Evolutionary conservation across 1,284 basidiomycete genomes (phyloP).

Genomic region (Agroathelia rolfsii): DNA sequence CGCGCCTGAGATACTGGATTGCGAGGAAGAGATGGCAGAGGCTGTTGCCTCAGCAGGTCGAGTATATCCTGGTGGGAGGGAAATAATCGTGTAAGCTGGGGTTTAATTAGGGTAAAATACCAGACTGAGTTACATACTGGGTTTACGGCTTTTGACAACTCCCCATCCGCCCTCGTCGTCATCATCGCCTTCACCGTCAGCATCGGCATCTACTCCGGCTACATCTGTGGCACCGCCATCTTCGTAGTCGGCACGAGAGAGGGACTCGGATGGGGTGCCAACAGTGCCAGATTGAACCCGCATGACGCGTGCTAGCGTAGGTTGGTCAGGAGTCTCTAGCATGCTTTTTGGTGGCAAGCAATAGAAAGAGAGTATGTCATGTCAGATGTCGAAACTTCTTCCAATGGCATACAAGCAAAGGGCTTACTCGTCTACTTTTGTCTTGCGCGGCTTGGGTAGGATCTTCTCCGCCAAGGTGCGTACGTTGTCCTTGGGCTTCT

Average conservation of each 20-base stretch:
- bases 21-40: conserved; percentile 5
- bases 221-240: conserved; percentile 39
- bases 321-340: conserved; percentile 48
- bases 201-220: conserved; percentile 36
- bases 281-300: conserved; percentile 44
- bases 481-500: conserved; percentile 19
- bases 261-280: conserved; percentile 51
- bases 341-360: conserved; percentile 45
- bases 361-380: background rate
- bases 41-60: conserved; percentile 9
- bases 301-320: conserved; percentile 49
- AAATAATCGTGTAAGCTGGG: conserved; percentile 1
- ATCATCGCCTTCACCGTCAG: conserved; percentile 41
- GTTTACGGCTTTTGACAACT: conserved; percentile 48
- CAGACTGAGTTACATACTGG: conserved; percentile 28
- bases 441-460: conserved; percentile 48
- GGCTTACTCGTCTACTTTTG: conserved; percentile 58
- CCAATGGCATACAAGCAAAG: too few relatives aligned
- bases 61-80: background rate
- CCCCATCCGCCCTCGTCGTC: conserved; percentile 58
- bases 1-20: too few relatives aligned
- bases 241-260: conserved; percentile 70
- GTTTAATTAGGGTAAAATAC: conserved; percentile 3
- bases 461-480: conserved; percentile 49
- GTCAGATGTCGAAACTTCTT: background rate